phyloP scores from a whole-genome alignment of 2,329 filamentous ascomycete genomes.

The Colletotrichum shisoi region DNA sequence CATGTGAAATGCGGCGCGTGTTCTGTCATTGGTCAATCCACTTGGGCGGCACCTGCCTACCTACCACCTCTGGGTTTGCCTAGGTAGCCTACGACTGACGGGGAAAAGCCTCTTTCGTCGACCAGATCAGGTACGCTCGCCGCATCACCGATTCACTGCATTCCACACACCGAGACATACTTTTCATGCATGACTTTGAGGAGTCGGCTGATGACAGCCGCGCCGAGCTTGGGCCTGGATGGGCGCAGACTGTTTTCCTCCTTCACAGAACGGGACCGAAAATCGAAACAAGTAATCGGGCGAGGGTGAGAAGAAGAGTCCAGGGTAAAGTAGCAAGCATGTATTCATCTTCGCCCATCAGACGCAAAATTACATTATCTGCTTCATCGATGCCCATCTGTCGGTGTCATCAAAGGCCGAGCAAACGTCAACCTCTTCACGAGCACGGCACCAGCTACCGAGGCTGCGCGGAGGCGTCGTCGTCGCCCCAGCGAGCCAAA shows the following conservation, averaged over 20 bases:
- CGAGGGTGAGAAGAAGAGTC: background rate
- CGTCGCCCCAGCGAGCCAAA: conserved; percentile 5
- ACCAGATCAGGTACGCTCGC: background rate
- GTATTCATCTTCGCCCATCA: background rate
- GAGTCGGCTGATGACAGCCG: background rate
- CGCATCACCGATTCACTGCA: conserved; percentile 12
- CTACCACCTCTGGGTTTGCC: background rate
- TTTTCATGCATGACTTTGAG: background rate
- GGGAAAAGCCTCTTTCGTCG: conserved; percentile 2
- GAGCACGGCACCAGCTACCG: conserved; percentile 3
- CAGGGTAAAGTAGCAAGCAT: background rate
- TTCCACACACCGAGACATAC: background rate
- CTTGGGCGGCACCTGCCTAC: background rate
- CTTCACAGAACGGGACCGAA: background rate
- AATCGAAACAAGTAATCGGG: background rate
- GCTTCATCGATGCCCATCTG: background rate
- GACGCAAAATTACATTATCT: too few species aligned
- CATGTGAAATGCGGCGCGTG: conserved; percentile 30
- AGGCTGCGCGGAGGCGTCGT: conserved; percentile 17
- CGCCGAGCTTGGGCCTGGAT: background rate
- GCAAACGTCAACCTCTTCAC: conserved; percentile 17
- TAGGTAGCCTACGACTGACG: background rate
- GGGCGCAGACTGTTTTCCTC: background rate
- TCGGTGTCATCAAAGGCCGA: background rate
- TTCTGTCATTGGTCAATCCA: conserved; percentile 31